Evolutionary conservation across 2,329 filamentous ascomycete genomes (phyloP).

Genomic region (Zymoseptoria passerinii): DNA sequence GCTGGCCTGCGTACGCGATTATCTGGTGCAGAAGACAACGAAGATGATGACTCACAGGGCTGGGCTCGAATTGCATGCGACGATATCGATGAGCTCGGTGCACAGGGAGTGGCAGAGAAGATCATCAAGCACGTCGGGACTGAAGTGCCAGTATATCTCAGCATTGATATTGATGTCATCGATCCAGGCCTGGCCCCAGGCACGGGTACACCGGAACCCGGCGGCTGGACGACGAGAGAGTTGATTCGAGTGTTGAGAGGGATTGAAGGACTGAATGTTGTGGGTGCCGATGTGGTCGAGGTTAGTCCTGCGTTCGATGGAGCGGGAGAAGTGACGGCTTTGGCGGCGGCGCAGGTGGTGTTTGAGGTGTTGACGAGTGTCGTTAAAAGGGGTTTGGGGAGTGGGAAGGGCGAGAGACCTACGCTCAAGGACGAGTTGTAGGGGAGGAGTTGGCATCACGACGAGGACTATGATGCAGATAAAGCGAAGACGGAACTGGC

Average conservation of each 20-base stretch:
- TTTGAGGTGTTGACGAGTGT: slow-evolving; percentile 78
- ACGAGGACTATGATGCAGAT: neutral
- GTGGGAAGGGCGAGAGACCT: slow-evolving; percentile 17
- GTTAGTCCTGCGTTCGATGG: slow-evolving; percentile 80
- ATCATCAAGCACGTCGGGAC: slow-evolving; percentile 67
- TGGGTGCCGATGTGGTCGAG: slow-evolving; percentile 86
- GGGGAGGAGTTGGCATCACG: neutral
- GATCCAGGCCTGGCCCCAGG: slow-evolving; percentile 61
- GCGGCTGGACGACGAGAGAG: slow-evolving; percentile 85
- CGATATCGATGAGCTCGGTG: slow-evolving; percentile 77
- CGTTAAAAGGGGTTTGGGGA: slow-evolving; percentile 50
- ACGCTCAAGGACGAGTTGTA: slow-evolving; percentile 23
- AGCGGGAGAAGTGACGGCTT: slow-evolving; percentile 66
- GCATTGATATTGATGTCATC: slow-evolving; percentile 72
- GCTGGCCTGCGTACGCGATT: slow-evolving; percentile 74
- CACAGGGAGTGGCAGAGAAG: slow-evolving; percentile 57
- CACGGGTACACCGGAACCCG: slow-evolving; percentile 76
- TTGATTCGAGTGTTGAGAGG: slow-evolving; percentile 75
- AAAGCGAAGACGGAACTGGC: neutral
- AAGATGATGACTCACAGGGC: slow-evolving; percentile 63
- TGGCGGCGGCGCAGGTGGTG: slow-evolving; percentile 75
- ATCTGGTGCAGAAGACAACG: slow-evolving; percentile 59
- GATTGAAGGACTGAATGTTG: slow-evolving; percentile 73
- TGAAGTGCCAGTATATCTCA: slow-evolving; percentile 71
- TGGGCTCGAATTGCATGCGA: slow-evolving; percentile 75